These are phyloP conservation scores for Dictyostelium purpureum DNA, from an alignment of 78 protist genomes.

Conservation along the genomic window DNA sequence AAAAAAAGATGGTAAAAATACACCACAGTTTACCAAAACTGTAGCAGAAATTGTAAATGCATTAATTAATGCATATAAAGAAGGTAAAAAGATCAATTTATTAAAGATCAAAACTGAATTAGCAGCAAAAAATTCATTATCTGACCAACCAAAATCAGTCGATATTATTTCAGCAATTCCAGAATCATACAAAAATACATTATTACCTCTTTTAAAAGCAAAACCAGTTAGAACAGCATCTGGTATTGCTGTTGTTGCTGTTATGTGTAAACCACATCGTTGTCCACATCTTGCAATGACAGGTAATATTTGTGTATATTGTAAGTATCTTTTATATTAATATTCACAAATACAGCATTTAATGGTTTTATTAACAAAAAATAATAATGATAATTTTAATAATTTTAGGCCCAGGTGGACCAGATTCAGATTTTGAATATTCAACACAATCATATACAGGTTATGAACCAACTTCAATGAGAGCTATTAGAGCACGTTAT, in stretches of 20 bases:
- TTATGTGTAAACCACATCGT: constrained; percentile 98
- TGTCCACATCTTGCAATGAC: constrained; percentile 97
- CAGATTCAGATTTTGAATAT: constrained; percentile 98
- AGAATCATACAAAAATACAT: constrained; percentile 78
- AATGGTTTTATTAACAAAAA: neutral
- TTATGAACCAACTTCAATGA: constrained; percentile 98
- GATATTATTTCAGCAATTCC: constrained; percentile 96
- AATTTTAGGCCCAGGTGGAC: constrained; percentile 96
- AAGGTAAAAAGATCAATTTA: constrained; percentile 74
- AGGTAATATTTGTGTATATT: constrained; percentile 91
- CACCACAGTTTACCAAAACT: constrained; percentile 77
- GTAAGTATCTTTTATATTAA: neutral
- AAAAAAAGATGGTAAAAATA: constrained; percentile 83
- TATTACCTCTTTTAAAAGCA: constrained; percentile 89
- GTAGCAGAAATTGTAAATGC: constrained; percentile 78
- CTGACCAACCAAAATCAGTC: constrained; percentile 85
- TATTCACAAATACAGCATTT: neutral
- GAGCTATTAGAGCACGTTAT: constrained; percentile 98
- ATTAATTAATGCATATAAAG: constrained; percentile 78
- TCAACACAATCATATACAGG: constrained; percentile 96
- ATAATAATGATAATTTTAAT: neutral
- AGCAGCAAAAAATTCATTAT: constrained; percentile 56
- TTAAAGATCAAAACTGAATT: constrained; percentile 69
- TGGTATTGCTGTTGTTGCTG: constrained; percentile 97
- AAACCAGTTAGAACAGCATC: constrained; percentile 98